These are phyloP conservation scores for Baorangia bicolor DNA, from an alignment of 768 basidiomycete genomes.

Conservation along the genomic window DNA sequence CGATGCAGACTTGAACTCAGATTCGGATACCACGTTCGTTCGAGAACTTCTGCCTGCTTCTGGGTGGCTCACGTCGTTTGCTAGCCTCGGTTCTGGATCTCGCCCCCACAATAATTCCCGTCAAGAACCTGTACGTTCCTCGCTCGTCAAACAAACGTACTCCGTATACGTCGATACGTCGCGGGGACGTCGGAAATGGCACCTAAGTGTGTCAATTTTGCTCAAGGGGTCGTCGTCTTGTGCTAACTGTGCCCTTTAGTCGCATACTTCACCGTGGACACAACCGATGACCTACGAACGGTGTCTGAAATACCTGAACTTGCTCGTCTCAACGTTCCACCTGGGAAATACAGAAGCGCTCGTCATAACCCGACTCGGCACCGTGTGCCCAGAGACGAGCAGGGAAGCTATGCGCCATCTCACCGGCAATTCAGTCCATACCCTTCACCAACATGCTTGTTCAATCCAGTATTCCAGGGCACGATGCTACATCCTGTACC, in stretches of 20 bases:
- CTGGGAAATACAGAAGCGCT: constrained; percentile 63
- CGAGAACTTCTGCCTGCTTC: background rate
- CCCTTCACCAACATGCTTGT: constrained; percentile 26
- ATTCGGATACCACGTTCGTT: constrained; percentile 51
- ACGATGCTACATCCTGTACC: background rate
- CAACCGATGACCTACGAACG: constrained; percentile 52
- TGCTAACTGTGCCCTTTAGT: constrained; percentile 40
- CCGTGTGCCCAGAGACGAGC: constrained; percentile 30
- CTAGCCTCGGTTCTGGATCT: constrained; percentile 32
- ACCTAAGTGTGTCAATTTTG: constrained; percentile 56
- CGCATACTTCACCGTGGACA: constrained; percentile 73
- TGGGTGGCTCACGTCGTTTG: constrained; percentile 7
- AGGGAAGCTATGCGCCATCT: constrained; percentile 10
- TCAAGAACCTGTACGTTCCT: constrained; percentile 38
- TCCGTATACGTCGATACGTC: constrained; percentile 71
- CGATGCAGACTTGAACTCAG: constrained; percentile 48
- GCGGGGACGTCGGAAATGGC: constrained; percentile 75
- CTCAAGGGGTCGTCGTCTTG: background rate
- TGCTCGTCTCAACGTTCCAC: constrained; percentile 52
- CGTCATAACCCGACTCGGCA: constrained; percentile 51
- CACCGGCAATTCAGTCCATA: constrained; percentile 34
- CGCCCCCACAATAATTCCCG: constrained; percentile 24
- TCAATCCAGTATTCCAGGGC: constrained; percentile 9
- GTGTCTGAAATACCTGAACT: constrained; percentile 61
- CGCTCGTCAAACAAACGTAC: constrained; percentile 78